Evolutionary conservation across 176 grass and related monocot species (phyloP), one percentile per base, ranked within the genome.

Genomic region (Musa schizocarpa): DNA sequence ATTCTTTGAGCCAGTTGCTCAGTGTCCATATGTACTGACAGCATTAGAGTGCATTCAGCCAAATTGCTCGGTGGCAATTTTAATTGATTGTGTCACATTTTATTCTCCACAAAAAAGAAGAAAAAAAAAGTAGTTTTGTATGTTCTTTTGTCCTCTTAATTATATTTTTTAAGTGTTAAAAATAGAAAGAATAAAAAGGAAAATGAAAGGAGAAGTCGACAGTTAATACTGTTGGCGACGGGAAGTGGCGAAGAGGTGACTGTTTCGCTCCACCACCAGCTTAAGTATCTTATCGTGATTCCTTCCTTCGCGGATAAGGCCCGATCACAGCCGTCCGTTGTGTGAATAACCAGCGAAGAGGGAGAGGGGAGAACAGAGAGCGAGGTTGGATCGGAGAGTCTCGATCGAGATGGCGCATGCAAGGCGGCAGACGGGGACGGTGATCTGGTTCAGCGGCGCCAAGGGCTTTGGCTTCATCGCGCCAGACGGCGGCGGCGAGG

Each of bases 391-490:
- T 43, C 34, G 34, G 34, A 6, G 34, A 6, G 34, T 43, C 34
- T 4, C 4, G 34, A 43, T 43, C 34, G 63, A 17, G 52, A 74
- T 76, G 80, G 62, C 69, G 22, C 79, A 81, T 43, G 66, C 1
- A 27, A 50, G 63, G 51, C 58, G 80, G 71, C 66, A 76, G 63
- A 69, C 62, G 73, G 80, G 80, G 21, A 67, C 20, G 53, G 80
- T 82, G 73, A 66, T 76, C 59, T 82, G 80, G 80, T 82, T 82
- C 62, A 75, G 16, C 69, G 26, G 63, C 27, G 13, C 17, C 53
- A 82, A 75, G 73, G 80, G 80, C 16, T 82, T 76, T 50, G 80
- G 80, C 9, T 82, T 82, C 73, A 82, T 82, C 73, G 14, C 80
- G 13, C 80, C 80, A 0, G 73, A 76, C 4, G 80, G 3, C 51